A percentile compares a stretch with the other conserved stretches of the same genome.
Evolutionary conservation across 2,329 filamentous ascomycete species (phyloP).

Genomic region (Triangularia verruculosa): DNA sequence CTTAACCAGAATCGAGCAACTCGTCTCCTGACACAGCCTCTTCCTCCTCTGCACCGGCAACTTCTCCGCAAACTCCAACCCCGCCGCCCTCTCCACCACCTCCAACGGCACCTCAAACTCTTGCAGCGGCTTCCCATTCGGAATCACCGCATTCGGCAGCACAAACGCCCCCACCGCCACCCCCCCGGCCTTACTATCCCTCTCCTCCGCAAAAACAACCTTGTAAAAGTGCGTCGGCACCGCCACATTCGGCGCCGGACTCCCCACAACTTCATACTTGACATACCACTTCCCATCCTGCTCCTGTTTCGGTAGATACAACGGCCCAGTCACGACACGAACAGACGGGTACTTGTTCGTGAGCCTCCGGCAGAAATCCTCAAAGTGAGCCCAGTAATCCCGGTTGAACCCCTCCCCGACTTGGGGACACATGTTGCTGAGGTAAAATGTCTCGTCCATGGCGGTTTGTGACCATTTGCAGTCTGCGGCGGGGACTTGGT

Average conservation of each 20-base stretch:
- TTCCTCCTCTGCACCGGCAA: constrained; percentile 70
- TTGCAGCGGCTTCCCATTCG: constrained; percentile 79
- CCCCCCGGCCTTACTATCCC: constrained; percentile 56
- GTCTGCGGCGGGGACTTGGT: constrained; percentile 95
- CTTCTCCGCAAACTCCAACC: constrained; percentile 84
- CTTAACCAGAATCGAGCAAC: constrained; percentile 76
- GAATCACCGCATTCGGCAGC: constrained; percentile 84
- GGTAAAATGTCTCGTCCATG: constrained; percentile 91
- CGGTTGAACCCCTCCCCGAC: constrained; percentile 98
- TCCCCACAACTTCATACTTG: constrained; percentile 91
- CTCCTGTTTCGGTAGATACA: constrained; percentile 87
- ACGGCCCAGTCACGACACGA: constrained; percentile 84
- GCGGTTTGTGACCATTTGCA: constrained; percentile 91
- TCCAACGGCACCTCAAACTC: constrained; percentile 96
- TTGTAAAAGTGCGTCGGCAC: constrained; percentile 99
- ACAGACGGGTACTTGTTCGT: constrained; percentile 80
- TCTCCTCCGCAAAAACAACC: constrained; percentile 94
- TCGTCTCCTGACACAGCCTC: constrained; percentile 81
- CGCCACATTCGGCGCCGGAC: constrained; percentile 78
- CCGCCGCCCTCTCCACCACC: constrained; percentile 85
- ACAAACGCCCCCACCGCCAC: constrained; percentile 94
- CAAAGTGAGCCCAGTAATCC: constrained; percentile 98
- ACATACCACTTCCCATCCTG: constrained; percentile 93
- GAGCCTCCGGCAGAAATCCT: constrained; percentile 89
- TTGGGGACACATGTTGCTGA: constrained; percentile 97